Conservation (phyloP, 148 eudicot species). For the Heliosperma pusillum region DNA sequence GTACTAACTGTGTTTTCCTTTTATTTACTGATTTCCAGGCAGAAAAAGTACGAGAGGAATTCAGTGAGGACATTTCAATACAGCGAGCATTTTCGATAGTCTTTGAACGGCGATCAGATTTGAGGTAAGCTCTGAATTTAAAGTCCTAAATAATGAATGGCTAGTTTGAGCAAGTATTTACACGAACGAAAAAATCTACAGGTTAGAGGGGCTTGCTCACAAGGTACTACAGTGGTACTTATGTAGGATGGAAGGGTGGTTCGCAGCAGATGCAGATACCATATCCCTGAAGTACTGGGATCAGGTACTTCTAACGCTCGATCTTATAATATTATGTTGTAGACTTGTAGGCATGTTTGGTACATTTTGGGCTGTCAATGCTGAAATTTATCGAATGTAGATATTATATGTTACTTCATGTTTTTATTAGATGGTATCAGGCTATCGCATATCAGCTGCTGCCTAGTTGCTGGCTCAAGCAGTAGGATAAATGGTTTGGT, state of each 20-base stretch:
- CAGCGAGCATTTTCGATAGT: constrained; percentile 67
- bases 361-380: not conserved
- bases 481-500: not conserved
- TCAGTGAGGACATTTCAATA: constrained; percentile 73
- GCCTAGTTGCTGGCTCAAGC: not conserved
- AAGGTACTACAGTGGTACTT: constrained; percentile 99
- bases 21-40: constrained; percentile 45
- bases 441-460: not conserved
- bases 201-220: constrained; percentile 88
- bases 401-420: not conserved
- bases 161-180: not conserved
- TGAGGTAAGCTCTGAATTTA: constrained; percentile 39
- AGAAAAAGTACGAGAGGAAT: constrained; percentile 61
- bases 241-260: constrained; percentile 99
- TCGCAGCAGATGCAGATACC: constrained; percentile 97
- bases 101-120: constrained; percentile 78
- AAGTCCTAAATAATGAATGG: not conserved
- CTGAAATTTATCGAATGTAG: not conserved
- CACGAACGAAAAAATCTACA: constrained; percentile 29
- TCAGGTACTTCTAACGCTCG: constrained; percentile 42
- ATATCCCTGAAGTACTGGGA: constrained; percentile 93
- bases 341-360: not conserved
- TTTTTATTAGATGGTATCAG: not conserved
- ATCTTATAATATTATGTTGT: not conserved
- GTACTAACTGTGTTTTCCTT: constrained; percentile 3